Conservation (phyloP, 2,329 filamentous ascomycete species). For the Lachnellula occidentalis region DNA sequence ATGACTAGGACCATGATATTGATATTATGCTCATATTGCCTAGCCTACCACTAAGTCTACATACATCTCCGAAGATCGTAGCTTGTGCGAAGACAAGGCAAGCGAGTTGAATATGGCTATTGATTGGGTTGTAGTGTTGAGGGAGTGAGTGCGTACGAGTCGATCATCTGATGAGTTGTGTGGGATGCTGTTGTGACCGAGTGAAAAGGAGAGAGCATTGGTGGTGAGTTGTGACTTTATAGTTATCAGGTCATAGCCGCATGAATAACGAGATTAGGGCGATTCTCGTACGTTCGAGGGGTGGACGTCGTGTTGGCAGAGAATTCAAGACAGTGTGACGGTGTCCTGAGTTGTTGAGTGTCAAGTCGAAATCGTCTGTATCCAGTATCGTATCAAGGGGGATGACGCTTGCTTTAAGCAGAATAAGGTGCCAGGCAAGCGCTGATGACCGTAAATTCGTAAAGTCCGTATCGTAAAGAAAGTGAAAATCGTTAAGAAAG, state of each 20-base stretch:
- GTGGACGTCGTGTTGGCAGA: conserved; percentile 31
- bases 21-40: conserved; percentile 22
- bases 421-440: conserved; percentile 26
- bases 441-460: conserved; percentile 34
- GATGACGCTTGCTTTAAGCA: conserved; percentile 25
- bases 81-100: conserved; percentile 15
- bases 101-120: conserved; percentile 20
- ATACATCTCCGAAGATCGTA: conserved; percentile 24
- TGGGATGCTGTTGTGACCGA: conserved; percentile 10
- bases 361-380: conserved; percentile 32
- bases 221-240: conserved; percentile 30
- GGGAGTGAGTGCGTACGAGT: conserved; percentile 25
- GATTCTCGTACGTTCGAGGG: conserved; percentile 33
- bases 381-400: conserved; percentile 27
- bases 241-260: conserved; percentile 32
- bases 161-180: conserved; percentile 13
- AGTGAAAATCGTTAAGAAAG: conserved; percentile 28
- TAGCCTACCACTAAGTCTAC: conserved; percentile 23
- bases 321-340: conserved; percentile 32
- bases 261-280: conserved; percentile 35
- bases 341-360: conserved; percentile 31
- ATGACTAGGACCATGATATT: background rate
- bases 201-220: conserved; percentile 16
- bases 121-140: conserved; percentile 13
- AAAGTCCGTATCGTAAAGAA: conserved; percentile 31